Evolutionary conservation across 2,329 filamentous ascomycete genomes (phyloP), one percentile per base, ranked within the genome.

Genomic region (Beauveria australis): DNA sequence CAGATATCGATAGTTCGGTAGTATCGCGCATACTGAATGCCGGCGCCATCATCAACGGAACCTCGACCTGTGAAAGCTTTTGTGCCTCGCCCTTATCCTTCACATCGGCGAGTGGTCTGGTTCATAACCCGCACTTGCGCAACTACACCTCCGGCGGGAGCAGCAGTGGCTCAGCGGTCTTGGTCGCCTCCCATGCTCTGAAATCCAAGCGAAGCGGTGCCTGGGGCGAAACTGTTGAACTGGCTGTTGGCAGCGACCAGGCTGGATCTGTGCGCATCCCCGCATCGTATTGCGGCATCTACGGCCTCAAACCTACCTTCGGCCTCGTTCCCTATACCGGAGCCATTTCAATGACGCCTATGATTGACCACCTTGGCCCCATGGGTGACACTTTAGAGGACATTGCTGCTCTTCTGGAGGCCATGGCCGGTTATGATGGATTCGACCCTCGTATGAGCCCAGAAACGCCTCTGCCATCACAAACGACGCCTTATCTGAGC

Each of bases 271-370:
- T 73, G 22, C 65, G 71, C 3, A 68, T 72, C 33, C 71, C 71
- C 14, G 70, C 71, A 12, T 66, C 62, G 5, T 72, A 64, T 63
- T 68, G 63, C 40, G 71, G 71, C 5, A 64, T 73, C 16, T 71
- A 70, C 47, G 74, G 74, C 2, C 66, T 76, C 8, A 76, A 76
- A 60, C 73, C 74, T 3, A 76, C 75, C 0, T 72, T 71, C 65
- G 74, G 75, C 1, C 66, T 79, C 6, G 68, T 79, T 0, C 77
- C 77, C 1, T 79, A 79, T 61, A 78, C 76, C 0, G 77, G 76
- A 0, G 73, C 74, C 18, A 70, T 70, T 5, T 68, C 70, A 5
- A 68, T 78, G 62, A 65, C 72, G 19, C 72, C 76, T 0, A 74
- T 76, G 66, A 76, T 78, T 49, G 77, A 80, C 64, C 75, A 79